A percentile compares a stretch with the other conserved stretches of the same genome.
Conservation (phyloP, 805 yeast species). For the Metschnikowia amazonensis region DNA sequence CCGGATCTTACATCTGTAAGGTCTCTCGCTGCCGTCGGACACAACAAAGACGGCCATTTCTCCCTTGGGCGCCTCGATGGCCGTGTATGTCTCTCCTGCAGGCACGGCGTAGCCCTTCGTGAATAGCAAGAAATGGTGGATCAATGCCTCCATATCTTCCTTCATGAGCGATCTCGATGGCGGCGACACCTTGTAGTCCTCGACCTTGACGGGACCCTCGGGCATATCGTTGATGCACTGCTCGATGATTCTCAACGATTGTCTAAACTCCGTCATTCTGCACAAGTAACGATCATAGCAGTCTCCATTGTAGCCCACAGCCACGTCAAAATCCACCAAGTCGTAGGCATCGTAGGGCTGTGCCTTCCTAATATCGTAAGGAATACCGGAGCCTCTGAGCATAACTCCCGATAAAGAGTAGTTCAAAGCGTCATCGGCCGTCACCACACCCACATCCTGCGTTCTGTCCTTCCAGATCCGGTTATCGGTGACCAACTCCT, state of each 20-base stretch:
- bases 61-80: constrained; percentile 93
- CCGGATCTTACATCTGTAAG: constrained; percentile 87
- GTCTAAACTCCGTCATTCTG: constrained; percentile 91
- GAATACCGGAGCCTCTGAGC: constrained; percentile 89
- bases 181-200: constrained; percentile 80
- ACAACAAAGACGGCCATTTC: constrained; percentile 91
- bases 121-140: constrained; percentile 83
- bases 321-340: constrained; percentile 77
- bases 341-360: constrained; percentile 91
- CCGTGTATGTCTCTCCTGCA: constrained; percentile 86
- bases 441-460: constrained; percentile 69
- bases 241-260: constrained; percentile 80
- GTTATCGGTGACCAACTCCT: constrained; percentile 83
- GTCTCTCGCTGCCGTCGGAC: constrained; percentile 85
- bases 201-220: constrained; percentile 86
- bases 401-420: constrained; percentile 80
- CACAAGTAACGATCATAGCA: constrained; percentile 86
- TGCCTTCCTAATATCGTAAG: constrained; percentile 79
- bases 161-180: constrained; percentile 82
- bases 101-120: constrained; percentile 89
- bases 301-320: constrained; percentile 86
- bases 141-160: constrained; percentile 88
- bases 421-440: constrained; percentile 84
- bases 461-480: constrained; percentile 92
- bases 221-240: constrained; percentile 92